Evolutionary conservation across 2,329 filamentous ascomycete genomes (phyloP), one percentile per base, ranked within the genome.

Genomic region (Penicillium rolfsii): DNA sequence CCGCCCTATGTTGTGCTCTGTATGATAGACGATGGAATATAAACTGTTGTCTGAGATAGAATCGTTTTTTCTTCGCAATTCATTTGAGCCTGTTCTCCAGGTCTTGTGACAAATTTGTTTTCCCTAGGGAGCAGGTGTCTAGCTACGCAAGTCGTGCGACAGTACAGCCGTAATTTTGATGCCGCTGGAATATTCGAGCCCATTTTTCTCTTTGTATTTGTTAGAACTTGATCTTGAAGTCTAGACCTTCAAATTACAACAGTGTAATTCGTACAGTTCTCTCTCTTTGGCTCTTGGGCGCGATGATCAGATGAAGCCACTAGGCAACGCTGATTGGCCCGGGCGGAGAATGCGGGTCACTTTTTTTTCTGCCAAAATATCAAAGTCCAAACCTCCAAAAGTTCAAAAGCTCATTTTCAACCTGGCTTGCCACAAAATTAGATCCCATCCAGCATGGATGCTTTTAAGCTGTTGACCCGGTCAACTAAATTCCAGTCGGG

Each of bases 11-110:
- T 68, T 76, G 73, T 76, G 74, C 72, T 76, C 72, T 79, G 77
- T 79, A 79, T 77, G 73, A 79, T 79, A 79, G 77, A 79, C 74
- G 76, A 79, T 78, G 77, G 77, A 77, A 78, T 77, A 69, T 72
- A 76, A 73, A 73, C 74, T 77, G 73, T 76, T 77, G 75, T 76
- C 74, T 73, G 70, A 71, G 72, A 69, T 72, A 69, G 69, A 74
- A 55, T 58, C 59, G 57, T 60, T 65, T 65, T 66, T 65, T 61
- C 54, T 48, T 62, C 62, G 61, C 57, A 58, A 61, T 64, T 61
- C 55, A 58, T 66, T 63, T 55, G 38, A 41, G 26, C 38, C 33
- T 40, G 9, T 49, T 26, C n/a, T 50, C 28, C 28, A 30, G 46
- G 46, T 49, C n/a, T 49, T 50, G 28, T 50, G 46, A 33, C 28